phyloP scores from a whole-genome alignment of 192 early-diverging fungal species.

The Rhizophagus clarus region DNA sequence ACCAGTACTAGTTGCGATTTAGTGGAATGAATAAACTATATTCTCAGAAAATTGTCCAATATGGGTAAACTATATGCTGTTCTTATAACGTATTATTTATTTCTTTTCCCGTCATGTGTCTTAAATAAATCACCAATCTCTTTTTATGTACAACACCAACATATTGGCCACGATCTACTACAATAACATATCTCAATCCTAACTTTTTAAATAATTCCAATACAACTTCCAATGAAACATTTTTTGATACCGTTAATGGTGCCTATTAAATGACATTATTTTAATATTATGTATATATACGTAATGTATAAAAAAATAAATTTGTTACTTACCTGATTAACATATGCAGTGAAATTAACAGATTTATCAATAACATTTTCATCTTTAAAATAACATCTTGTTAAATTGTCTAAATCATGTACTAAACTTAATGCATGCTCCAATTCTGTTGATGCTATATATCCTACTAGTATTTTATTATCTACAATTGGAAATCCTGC shows the following conservation, averaged over 20 bases:
- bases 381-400: slow-evolving; percentile 51
- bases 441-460: slow-evolving; percentile 66
- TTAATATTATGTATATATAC: not conserved
- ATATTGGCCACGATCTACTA: slow-evolving; percentile 72
- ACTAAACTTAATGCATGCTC: slow-evolving; percentile 52
- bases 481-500: slow-evolving; percentile 81
- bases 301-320: not conserved
- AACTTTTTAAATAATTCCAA: slow-evolving; percentile 83
- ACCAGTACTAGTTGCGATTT: too few species aligned
- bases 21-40: too few species aligned
- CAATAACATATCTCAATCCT: slow-evolving; percentile 80
- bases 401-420: slow-evolving; percentile 40
- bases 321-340: slow-evolving; percentile 45
- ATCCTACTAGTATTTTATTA: slow-evolving; percentile 66
- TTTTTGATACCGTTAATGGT: slow-evolving; percentile 71
- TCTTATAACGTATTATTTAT: slow-evolving; percentile 16
- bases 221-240: slow-evolving; percentile 83
- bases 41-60: too few species aligned
- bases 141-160: slow-evolving; percentile 89
- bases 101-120: slow-evolving; percentile 65
- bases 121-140: slow-evolving; percentile 72
- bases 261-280: slow-evolving; percentile 58
- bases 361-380: slow-evolving; percentile 18
- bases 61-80: too few species aligned
- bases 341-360: slow-evolving; percentile 52